These are phyloP conservation scores for Colletotrichum sp. DNA, from an alignment of 2,329 filamentous ascomycete genomes.

Conservation along the genomic window DNA sequence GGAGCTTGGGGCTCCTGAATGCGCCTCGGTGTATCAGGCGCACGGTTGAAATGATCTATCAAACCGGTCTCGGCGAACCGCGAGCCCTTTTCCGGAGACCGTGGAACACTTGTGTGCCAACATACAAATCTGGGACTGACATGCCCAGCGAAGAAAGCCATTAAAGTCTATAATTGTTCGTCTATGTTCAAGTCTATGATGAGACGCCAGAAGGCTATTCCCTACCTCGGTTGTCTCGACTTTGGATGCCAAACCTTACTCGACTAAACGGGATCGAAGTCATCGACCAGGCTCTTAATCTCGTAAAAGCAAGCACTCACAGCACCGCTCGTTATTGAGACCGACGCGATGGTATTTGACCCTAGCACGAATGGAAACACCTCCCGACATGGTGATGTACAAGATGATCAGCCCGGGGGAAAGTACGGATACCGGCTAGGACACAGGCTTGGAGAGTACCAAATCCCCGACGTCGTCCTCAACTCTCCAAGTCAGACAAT, in stretches of 20 bases:
- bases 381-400: not conserved
- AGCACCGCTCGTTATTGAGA: not conserved
- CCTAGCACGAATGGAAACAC: not conserved
- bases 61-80: not conserved
- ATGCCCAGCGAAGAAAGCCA: not conserved
- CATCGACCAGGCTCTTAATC: not conserved
- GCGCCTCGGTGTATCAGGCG: not conserved
- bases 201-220: not conserved
- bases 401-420: not conserved
- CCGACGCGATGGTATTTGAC: not conserved
- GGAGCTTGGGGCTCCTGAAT: not conserved
- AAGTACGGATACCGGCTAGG: not conserved
- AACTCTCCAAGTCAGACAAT: not conserved
- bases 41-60: not conserved
- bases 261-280: not conserved
- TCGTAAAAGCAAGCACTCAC: not conserved
- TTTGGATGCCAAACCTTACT: not conserved
- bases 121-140: accelerated
- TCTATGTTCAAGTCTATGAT: not conserved
- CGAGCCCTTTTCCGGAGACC: not conserved
- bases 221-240: not conserved
- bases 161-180: not conserved
- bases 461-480: not conserved
- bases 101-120: not conserved
- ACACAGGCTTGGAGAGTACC: not conserved